phyloP scores from a whole-genome alignment of 1,139 yeast species.

The Entelexis sorbosivorans region DNA sequence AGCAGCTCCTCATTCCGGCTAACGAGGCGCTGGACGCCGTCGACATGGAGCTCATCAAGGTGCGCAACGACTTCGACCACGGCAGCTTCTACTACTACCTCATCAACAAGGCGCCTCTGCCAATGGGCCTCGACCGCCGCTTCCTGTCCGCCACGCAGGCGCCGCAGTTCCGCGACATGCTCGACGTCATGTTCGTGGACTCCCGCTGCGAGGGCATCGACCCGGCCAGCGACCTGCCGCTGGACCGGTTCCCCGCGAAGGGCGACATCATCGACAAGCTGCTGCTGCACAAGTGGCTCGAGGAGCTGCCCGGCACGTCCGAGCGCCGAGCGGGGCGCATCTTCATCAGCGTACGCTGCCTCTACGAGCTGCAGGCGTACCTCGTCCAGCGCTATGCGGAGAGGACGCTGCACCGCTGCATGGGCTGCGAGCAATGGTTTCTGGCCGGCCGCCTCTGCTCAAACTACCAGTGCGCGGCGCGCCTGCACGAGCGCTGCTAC shows the following conservation, averaged over 20 bases:
- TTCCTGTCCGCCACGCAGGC: constrained; percentile 6
- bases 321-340: neutral
- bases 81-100: constrained; percentile 5
- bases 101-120: neutral
- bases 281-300: neutral
- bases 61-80: constrained; percentile 13
- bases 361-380: constrained; percentile 16
- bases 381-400: constrained; percentile 12
- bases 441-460: constrained; percentile 19
- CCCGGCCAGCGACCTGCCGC: neutral
- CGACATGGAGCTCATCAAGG: constrained; percentile 9
- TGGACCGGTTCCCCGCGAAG: constrained; percentile 6
- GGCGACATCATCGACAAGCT: constrained; percentile 5
- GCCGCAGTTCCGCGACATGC: constrained; percentile 15
- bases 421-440: constrained; percentile 20
- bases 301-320: neutral
- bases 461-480: constrained; percentile 13
- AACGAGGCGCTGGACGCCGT: constrained; percentile 9
- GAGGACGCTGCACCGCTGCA: constrained; percentile 14
- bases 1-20: neutral
- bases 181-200: constrained; percentile 10
- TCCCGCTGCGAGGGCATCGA: constrained; percentile 12
- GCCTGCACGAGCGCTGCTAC: constrained; percentile 21
- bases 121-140: constrained; percentile 2
- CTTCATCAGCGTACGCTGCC: constrained; percentile 11